Evolutionary conservation across 768 basidiomycete species (phyloP).

Genomic region (Boletus tomentosulus): DNA sequence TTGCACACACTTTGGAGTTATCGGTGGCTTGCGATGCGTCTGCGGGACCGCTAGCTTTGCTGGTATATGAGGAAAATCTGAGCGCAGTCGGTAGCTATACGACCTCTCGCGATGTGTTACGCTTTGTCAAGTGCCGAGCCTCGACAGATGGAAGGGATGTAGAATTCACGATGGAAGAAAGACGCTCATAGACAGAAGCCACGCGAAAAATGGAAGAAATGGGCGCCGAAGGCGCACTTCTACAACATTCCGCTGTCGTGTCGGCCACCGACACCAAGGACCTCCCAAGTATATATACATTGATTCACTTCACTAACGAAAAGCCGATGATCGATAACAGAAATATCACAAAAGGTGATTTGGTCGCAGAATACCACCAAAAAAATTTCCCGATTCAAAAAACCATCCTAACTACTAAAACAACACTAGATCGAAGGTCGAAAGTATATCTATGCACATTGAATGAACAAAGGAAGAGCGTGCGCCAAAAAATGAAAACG

Average conservation of each 20-base stretch:
- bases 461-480: conserved; percentile 11
- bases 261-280: too few relatives aligned
- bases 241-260: background rate
- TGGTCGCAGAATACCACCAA: too few relatives aligned
- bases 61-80: too few relatives aligned
- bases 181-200: background rate
- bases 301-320: too few relatives aligned
- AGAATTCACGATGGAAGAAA: background rate
- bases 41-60: too few relatives aligned
- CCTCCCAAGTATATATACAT: too few relatives aligned
- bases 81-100: too few relatives aligned
- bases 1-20: too few relatives aligned
- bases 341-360: too few relatives aligned
- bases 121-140: background rate
- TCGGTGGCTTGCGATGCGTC: too few relatives aligned
- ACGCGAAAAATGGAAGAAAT: background rate
- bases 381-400: background rate
- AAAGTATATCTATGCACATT: conserved; percentile 15
- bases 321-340: too few relatives aligned
- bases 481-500: conserved; percentile 7
- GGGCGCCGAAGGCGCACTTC: background rate
- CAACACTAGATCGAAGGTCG: conserved; percentile 20
- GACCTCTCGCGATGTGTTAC: too few relatives aligned
- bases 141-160: background rate
- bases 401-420: conserved; percentile 16